Evolutionary conservation across 345 rosid species (phyloP).

Genomic region (Aegle marmelos): DNA sequence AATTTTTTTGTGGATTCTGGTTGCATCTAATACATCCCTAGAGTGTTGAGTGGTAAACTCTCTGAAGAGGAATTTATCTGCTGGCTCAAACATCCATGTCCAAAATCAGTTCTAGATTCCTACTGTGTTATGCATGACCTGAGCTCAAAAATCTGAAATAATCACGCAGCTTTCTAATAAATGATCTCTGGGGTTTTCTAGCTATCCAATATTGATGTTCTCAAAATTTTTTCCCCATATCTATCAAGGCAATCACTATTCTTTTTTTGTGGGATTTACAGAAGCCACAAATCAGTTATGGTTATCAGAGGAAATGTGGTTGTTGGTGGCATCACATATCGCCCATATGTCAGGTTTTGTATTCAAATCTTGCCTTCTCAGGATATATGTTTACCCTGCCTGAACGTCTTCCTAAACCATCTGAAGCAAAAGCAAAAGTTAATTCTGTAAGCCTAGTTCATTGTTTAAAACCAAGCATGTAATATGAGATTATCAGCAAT

Average conservation of each 20-base stretch:
- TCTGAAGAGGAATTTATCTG: background rate
- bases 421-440: background rate
- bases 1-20: background rate
- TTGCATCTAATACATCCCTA: background rate
- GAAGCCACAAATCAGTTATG: constrained; percentile 99
- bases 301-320: constrained; percentile 80
- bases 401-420: background rate
- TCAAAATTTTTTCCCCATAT: background rate
- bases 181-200: background rate
- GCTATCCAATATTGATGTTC: background rate
- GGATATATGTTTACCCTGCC: background rate
- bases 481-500: background rate
- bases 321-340: constrained; percentile 99
- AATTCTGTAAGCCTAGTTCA: background rate
- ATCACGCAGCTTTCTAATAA: background rate
- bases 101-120: background rate
- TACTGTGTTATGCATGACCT: background rate
- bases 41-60: background rate
- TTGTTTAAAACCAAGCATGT: background rate
- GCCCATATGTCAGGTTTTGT: constrained; percentile 82
- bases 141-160: background rate
- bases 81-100: background rate
- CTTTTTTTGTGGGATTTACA: constrained; percentile 31
- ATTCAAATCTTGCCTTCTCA: background rate
- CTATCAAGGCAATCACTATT: background rate